Evolutionary conservation across 2,329 filamentous ascomycete genomes (phyloP), one percentile per base, ranked within the genome.

Genomic region (Stemphylium vesicarium): DNA sequence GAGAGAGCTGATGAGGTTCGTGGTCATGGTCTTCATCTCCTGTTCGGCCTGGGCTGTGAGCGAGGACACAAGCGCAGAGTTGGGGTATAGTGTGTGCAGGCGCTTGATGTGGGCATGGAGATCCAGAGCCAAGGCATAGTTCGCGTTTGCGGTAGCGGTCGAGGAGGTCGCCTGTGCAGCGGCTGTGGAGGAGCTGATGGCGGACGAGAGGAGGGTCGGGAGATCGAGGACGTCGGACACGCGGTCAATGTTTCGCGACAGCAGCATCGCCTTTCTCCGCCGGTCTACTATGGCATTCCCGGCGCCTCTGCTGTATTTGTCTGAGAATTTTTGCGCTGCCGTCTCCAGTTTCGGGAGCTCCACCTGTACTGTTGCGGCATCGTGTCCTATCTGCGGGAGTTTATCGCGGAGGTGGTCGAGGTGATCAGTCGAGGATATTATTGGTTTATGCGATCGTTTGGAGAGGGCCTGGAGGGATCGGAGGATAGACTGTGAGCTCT

Each of bases 31-130:
- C 66, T 90, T 90, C 84, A 98, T 96, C 33, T 92, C 91, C 48
- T 87, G 86, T 65, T 96, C 92, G 9, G 94, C 91, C 72, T 97
- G 91, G 2, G 78, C 72, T 9, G 87, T 82, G 16, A 98, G 88
- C 20, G 89, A 88, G 15, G 82, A 81, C 22, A 98, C 84, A 38
- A 98, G 80, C 0, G 84, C 80, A 0, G 92, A 96, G 47, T 88
- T 81, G 0, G 93, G 90, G 72, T 97, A 96, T 24, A 98, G 80
- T 0, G 87, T 86, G 57, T 92, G 87, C 5, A 99, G 81, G 7
- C 95, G 86, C 64, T 91, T 91, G 71, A 97, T 95, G 73, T 98
- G 95, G n/a, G 91, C 89, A 71, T 96, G 90, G 2, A 99, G 82
- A 74, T 99, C 95, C 31, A 99, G 81, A 0, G 93, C 93, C 0